Base-by-base conservation (phyloP, 805 yeast species). In the Candida krabiensis region DNA sequence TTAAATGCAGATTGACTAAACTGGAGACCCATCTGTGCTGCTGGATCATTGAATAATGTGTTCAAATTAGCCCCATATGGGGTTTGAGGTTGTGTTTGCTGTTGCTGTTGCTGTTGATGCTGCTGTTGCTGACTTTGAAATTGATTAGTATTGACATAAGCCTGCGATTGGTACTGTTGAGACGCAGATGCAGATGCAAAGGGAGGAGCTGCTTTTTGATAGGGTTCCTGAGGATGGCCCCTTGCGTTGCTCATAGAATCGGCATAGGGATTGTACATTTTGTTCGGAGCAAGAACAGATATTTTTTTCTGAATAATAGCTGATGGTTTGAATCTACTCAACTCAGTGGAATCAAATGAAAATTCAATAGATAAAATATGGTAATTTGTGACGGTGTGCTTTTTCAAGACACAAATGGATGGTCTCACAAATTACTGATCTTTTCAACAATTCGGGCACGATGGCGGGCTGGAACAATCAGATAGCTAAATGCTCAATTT, bases 1-100 rank as follows among this genome's bases (percentile, higher is more conserved):
- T 78, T 77, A 41, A 93, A 75, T 1, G 97, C 96, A 37, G 77
- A 77, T 53, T 86, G 85, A 24, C 96, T 96, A 46, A 90, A 77
- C 54, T 88, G 96, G 18, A 90, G 75, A 1, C 96, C 96, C 72
- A 89, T 74, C 39, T 84, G 78, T 0, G 95, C 79, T 12, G 86
- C 75, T 23, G 95, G 90, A 56, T 87, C 95, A 47, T 74, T 77
- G 60, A 88, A 74, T 47, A 86, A 69, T 44, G 67, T 61, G 26
- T 68, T 61, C 45, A 53, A 52, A 40, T 46, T 51, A 35, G 44
- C 38, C 33, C 45, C 39, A 25, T 41, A 43, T 17, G 40, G 41
- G 12, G 35, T 44, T 34, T 36, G 52, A 32, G 37, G 56, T 25
- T 42, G 50, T 4, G 31, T 43, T 8, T 40, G 46, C 7, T 40